phyloP scores from a whole-genome alignment of 805 yeast genomes.

The Metschnikowia kofuensis region DNA sequence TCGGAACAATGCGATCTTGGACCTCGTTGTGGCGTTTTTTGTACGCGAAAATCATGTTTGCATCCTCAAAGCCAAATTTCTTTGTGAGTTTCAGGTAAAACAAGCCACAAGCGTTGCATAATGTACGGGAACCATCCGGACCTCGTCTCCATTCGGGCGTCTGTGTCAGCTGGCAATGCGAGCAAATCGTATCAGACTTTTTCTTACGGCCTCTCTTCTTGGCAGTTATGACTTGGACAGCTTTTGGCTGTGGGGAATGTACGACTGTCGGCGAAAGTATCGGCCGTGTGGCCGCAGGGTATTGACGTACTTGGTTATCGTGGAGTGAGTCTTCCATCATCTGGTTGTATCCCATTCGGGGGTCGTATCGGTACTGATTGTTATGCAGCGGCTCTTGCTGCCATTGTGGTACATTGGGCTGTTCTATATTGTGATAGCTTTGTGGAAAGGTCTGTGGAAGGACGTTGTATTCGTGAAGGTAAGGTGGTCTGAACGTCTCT shows the following conservation, averaged over 20 bases:
- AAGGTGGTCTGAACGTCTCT: neutral
- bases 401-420: constrained; percentile 3
- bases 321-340: neutral
- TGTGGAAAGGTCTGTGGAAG: neutral
- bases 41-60: constrained; percentile 23
- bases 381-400: constrained; percentile 1
- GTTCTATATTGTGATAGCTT: neutral
- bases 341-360: constrained; percentile 1
- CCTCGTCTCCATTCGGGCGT: constrained; percentile 96
- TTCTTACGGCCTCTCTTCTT: constrained; percentile 20
- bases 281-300: neutral
- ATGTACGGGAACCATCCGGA: constrained; percentile 74
- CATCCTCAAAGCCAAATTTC: constrained; percentile 42
- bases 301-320: neutral
- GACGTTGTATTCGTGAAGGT: constrained; percentile 2
- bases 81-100: constrained; percentile 61
- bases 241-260: neutral
- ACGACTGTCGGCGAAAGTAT: neutral
- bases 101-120: constrained; percentile 92
- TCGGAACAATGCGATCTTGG: constrained; percentile 16
- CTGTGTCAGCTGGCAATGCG: constrained; percentile 24
- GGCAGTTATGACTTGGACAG: constrained; percentile 1
- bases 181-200: constrained; percentile 17
- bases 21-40: constrained; percentile 16
- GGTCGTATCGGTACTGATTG: constrained; percentile 2